phyloP scores from a whole-genome alignment of 352 stramenopile species.

The Saprolegnia parasitica region DNA sequence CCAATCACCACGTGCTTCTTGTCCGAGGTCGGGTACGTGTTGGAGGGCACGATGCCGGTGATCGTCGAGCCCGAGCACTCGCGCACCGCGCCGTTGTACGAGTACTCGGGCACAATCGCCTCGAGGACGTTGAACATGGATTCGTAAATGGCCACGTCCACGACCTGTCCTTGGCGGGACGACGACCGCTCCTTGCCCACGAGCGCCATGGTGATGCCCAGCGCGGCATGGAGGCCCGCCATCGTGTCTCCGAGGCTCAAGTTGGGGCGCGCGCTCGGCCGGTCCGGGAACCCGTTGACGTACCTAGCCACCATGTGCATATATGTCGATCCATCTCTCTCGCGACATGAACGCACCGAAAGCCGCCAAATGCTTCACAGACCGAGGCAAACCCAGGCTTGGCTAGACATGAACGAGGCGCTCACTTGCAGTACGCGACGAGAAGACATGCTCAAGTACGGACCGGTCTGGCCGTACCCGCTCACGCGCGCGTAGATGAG shows the following conservation, averaged over 20 bases:
- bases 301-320: slow-evolving; percentile 37
- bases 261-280: slow-evolving; percentile 71
- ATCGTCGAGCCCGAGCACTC: slow-evolving; percentile 84
- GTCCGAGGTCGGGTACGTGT: slow-evolving; percentile 80
- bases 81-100: slow-evolving; percentile 69
- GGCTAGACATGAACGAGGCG: background rate
- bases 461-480: slow-evolving; percentile 77
- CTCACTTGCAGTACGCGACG: no score
- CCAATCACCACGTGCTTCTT: slow-evolving; percentile 82
- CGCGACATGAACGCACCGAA: slow-evolving; percentile 33
- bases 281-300: slow-evolving; percentile 81
- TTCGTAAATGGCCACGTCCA: slow-evolving; percentile 86
- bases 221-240: slow-evolving; percentile 70
- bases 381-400: slow-evolving; percentile 80
- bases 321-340: background rate
- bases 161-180: slow-evolving; percentile 48
- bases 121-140: slow-evolving; percentile 86
- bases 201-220: slow-evolving; percentile 77
- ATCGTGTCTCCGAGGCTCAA: slow-evolving; percentile 81
- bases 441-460: no score
- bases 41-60: slow-evolving; percentile 82
- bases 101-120: slow-evolving; percentile 76
- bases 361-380: slow-evolving; percentile 82
- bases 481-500: slow-evolving; percentile 83
- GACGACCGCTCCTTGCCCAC: slow-evolving; percentile 55